phyloP scores from a whole-genome alignment of 169 alveolate genomes.

The Plasmodium relictum region DNA sequence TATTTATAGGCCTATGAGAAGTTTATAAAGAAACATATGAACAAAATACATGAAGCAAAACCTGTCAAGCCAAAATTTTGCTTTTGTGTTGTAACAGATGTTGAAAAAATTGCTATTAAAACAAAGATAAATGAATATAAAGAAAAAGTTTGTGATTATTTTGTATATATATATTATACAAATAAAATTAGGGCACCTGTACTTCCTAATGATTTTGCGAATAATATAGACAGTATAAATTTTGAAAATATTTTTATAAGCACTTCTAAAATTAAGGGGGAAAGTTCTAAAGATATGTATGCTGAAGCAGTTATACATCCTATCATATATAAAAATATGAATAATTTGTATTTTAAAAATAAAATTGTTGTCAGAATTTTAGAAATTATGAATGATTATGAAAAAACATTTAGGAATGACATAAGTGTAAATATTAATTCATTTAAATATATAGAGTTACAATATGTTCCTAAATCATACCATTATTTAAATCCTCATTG shows the following conservation, averaged over 20 bases:
- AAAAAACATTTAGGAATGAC: slow-evolving; percentile 20
- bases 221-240: slow-evolving; percentile 28
- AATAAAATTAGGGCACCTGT: slow-evolving; percentile 49
- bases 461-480: slow-evolving; percentile 46
- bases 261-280: slow-evolving; percentile 70
- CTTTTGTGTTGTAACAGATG: slow-evolving; percentile 46
- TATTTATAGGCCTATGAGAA: slow-evolving; percentile 53
- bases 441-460: slow-evolving; percentile 31
- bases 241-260: slow-evolving; percentile 54
- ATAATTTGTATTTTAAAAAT: slow-evolving; percentile 39
- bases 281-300: slow-evolving; percentile 64
- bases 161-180: slow-evolving; percentile 58
- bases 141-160: slow-evolving; percentile 69
- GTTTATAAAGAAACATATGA: slow-evolving; percentile 56
- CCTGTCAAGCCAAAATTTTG: slow-evolving; percentile 49
- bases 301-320: slow-evolving; percentile 78
- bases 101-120: slow-evolving; percentile 46
- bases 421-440: slow-evolving; percentile 19
- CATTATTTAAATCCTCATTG: slow-evolving; percentile 73
- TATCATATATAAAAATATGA: slow-evolving; percentile 24
- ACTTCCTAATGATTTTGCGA: slow-evolving; percentile 10
- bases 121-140: slow-evolving; percentile 46
- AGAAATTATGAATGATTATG: slow-evolving; percentile 15
- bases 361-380: slow-evolving; percentile 30
- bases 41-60: not conserved